phyloP scores from a whole-genome alignment of 208 protist genomes.

The Trypanosomatidae sp. region DNA sequence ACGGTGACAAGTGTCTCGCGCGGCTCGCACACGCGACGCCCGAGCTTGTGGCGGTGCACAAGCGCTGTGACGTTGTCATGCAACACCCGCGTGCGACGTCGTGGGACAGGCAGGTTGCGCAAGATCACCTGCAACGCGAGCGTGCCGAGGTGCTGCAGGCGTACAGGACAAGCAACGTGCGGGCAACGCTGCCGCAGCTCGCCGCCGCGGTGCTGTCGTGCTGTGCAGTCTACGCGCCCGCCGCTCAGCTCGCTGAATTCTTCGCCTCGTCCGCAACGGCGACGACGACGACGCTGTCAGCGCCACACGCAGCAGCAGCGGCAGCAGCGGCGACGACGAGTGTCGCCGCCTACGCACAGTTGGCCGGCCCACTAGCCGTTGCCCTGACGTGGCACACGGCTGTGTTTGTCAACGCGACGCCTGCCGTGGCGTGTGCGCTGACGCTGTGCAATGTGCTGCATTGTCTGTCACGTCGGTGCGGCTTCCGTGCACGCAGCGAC shows the following conservation, averaged over 20 bases:
- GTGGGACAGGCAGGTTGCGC: slow-evolving; percentile 73
- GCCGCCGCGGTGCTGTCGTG: slow-evolving; percentile 8
- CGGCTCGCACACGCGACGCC: slow-evolving; percentile 44
- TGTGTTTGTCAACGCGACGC: slow-evolving; percentile 48
- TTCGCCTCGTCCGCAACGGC: not conserved
- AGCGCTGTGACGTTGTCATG: slow-evolving; percentile 34
- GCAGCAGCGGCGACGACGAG: slow-evolving; percentile 2
- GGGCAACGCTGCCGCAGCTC: slow-evolving; percentile 39
- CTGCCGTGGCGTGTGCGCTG: slow-evolving; percentile 31
- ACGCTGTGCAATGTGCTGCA: slow-evolving; percentile 30
- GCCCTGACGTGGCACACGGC: slow-evolving; percentile 7
- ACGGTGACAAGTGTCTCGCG: slow-evolving; percentile 69
- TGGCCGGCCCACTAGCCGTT: slow-evolving; percentile 1
- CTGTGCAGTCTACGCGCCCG: slow-evolving; percentile 21
- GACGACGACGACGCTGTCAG: not conserved
- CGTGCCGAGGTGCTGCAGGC: slow-evolving; percentile 63
- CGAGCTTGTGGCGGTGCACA: slow-evolving; percentile 53
- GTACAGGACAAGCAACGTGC: slow-evolving; percentile 62
- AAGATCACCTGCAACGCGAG: slow-evolving; percentile 74
- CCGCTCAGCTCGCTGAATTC: not conserved
- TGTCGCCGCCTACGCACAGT: not conserved
- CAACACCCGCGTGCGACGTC: slow-evolving; percentile 61
- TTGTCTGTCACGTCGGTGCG: slow-evolving; percentile 36
- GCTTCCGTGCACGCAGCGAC: slow-evolving; percentile 60
- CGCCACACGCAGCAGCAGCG: not conserved